Percentiles rank a stretch among this genome's conserved stretches.
phyloP scores from a whole-genome alignment of 2,329 filamentous ascomycete species.

The Clonostachys chloroleuca region DNA sequence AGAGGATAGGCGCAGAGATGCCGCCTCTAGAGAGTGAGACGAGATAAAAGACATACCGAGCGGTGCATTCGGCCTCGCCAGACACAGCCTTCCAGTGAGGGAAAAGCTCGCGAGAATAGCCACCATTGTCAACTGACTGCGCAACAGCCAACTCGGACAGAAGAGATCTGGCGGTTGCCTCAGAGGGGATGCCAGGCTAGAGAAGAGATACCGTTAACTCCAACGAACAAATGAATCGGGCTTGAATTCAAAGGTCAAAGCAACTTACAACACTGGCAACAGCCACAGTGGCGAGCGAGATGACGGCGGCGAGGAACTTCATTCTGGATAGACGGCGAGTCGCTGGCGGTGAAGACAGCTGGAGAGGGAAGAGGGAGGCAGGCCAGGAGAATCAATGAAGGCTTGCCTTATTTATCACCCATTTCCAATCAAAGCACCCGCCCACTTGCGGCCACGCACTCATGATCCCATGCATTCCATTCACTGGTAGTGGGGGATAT shows the following conservation, averaged over 20 bases:
- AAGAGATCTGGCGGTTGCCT: constrained; percentile 48
- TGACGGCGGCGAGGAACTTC: constrained; percentile 14
- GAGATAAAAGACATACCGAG: constrained; percentile 32
- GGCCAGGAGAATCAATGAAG: no score
- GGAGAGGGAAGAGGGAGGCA: no score
- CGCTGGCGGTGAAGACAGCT: no score
- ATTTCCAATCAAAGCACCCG: no score
- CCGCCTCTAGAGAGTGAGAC: no score
- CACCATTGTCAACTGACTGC: constrained; percentile 44
- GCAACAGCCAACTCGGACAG: constrained; percentile 56
- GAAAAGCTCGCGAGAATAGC: constrained; percentile 65
- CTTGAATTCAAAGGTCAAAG: neutral
- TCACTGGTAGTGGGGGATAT: no score
- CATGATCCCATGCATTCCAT: no score
- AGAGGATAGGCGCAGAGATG: neutral
- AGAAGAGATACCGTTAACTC: neutral
- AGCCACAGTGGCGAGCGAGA: constrained; percentile 14
- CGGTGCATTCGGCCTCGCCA: constrained; percentile 60
- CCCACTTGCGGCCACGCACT: no score
- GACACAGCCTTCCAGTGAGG: constrained; percentile 63
- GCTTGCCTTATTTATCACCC: no score
- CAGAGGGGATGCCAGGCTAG: constrained; percentile 58
- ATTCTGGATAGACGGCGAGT: constrained; percentile 17
- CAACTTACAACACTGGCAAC: constrained; percentile 10
- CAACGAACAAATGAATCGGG: neutral